Percentiles rank a stretch among this genome's conserved stretches.
phyloP scores from a whole-genome alignment of 1,284 basidiomycete species.

The Sporisorium sorghi region DNA sequence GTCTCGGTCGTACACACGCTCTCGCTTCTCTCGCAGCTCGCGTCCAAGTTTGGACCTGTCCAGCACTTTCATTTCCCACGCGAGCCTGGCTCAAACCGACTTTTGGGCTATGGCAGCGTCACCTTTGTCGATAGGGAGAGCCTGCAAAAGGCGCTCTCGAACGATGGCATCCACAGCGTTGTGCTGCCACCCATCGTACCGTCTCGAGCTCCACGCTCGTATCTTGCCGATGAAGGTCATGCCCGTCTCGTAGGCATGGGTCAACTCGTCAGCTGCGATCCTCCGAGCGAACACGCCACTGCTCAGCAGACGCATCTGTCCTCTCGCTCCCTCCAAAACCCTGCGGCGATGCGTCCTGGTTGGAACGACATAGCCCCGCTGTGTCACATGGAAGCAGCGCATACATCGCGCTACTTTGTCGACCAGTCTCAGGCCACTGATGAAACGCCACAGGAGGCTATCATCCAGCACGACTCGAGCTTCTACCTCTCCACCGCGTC shows the following conservation, averaged over 20 bases:
- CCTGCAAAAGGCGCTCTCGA: slow-evolving; percentile 37
- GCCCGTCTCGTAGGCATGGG: slow-evolving; percentile 26
- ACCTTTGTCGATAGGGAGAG: slow-evolving; percentile 37
- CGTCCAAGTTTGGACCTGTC: slow-evolving; percentile 41
- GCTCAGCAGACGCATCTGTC: slow-evolving; percentile 29
- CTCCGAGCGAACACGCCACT: slow-evolving; percentile 8
- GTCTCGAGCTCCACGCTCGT: slow-evolving; percentile 39
- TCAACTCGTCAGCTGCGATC: slow-evolving; percentile 26
- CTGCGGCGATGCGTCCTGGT: slow-evolving; percentile 35
- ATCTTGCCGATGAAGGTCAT: slow-evolving; percentile 38
- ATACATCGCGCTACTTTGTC: slow-evolving; percentile 26
- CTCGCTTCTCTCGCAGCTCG: slow-evolving; percentile 36
- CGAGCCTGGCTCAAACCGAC: slow-evolving; percentile 23
- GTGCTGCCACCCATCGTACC: slow-evolving; percentile 36
- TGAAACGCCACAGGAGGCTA: slow-evolving; percentile 32
- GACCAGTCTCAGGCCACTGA: slow-evolving; percentile 28
- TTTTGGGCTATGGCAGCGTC: slow-evolving; percentile 46
- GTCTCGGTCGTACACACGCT: slow-evolving; percentile 47
- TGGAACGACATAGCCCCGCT: slow-evolving; percentile 48
- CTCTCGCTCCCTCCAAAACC: slow-evolving; percentile 36
- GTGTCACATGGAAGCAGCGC: slow-evolving; percentile 24
- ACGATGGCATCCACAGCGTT: slow-evolving; percentile 33
- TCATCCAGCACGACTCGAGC: slow-evolving; percentile 22
- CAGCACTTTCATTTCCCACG: slow-evolving; percentile 50
- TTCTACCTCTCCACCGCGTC: slow-evolving; percentile 37